Conservation (phyloP, 192 early-diverging fungal genomes). For the Glomus cerebriforme region DNA sequence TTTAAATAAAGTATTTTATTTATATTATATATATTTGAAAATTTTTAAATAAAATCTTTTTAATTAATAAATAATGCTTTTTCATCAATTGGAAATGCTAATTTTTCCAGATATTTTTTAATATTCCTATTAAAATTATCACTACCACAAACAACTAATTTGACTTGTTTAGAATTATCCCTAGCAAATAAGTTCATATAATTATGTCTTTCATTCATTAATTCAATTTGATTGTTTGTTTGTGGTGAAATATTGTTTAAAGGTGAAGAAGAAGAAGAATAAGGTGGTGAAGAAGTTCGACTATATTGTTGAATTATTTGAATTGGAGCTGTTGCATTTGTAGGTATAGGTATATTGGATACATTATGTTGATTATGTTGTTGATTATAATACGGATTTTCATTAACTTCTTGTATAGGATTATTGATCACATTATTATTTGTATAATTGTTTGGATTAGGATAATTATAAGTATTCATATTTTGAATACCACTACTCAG, state of each 20-base stretch:
- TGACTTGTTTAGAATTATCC: neutral
- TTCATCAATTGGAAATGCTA: neutral
- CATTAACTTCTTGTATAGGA: neutral
- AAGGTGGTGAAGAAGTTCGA: neutral
- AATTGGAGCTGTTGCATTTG: too few relatives aligned
- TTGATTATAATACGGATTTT: neutral
- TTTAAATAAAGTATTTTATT: too few relatives aligned
- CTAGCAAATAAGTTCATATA: neutral
- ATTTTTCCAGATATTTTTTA: neutral
- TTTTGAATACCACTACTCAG: neutral
- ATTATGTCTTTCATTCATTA: conserved; percentile 8
- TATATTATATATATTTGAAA: too few relatives aligned
- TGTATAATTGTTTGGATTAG: too few relatives aligned
- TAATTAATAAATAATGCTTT: neutral
- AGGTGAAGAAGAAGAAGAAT: neutral
- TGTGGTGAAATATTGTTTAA: neutral
- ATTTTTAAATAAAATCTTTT: too few relatives aligned
- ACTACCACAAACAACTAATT: neutral
- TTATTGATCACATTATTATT: neutral
- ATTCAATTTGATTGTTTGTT: neutral
- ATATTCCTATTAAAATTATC: neutral
- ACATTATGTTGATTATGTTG: neutral
- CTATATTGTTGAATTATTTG: neutral
- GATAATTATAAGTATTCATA: neutral
- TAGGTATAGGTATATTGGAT: too few relatives aligned